Evolutionary conservation across 2,329 filamentous ascomycete genomes (phyloP).

Genomic region (Ophiostoma triangulosporum): DNA sequence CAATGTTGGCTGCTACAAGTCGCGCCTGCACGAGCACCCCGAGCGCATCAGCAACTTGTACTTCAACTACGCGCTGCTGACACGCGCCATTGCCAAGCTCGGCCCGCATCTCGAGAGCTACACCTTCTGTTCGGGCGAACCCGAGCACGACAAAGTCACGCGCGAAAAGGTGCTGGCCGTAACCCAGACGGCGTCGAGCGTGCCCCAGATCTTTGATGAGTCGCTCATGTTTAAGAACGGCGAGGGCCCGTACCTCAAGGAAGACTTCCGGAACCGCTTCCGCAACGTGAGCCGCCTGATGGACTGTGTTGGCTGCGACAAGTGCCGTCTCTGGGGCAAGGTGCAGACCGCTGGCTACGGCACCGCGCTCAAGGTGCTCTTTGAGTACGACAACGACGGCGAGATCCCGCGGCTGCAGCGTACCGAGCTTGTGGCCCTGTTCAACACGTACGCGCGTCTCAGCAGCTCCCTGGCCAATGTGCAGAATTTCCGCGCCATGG

Average conservation of each 20-base stretch:
- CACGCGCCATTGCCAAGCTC: slow-evolving; percentile 82
- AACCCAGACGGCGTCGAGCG: slow-evolving; percentile 53
- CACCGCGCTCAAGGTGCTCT: slow-evolving; percentile 86
- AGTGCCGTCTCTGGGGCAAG: slow-evolving; percentile 96
- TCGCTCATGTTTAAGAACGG: slow-evolving; percentile 82
- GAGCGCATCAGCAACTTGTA: slow-evolving; percentile 95
- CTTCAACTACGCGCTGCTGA: slow-evolving; percentile 96
- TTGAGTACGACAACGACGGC: slow-evolving; percentile 66
- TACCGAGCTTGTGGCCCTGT: slow-evolving; percentile 84
- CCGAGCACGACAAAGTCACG: slow-evolving; percentile 62
- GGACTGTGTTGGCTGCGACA: slow-evolving; percentile 98
- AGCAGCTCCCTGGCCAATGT: slow-evolving; percentile 68
- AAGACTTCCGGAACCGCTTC: slow-evolving; percentile 95
- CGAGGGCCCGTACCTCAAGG: slow-evolving; percentile 67
- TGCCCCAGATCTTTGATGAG: slow-evolving; percentile 84
- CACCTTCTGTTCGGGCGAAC: slow-evolving; percentile 84
- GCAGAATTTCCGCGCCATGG: slow-evolving; percentile 52
- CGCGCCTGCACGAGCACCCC: slow-evolving; percentile 68
- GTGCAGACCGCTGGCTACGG: slow-evolving; percentile 91
- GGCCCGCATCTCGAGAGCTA: slow-evolving; percentile 66
- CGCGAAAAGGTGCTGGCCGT: slow-evolving; percentile 71
- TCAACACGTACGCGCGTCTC: slow-evolving; percentile 86
- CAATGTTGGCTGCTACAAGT: slow-evolving; percentile 83
- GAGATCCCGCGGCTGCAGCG: slow-evolving; percentile 59
- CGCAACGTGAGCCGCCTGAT: slow-evolving; percentile 92